A percentile compares a stretch with the other conserved stretches of the same genome.
Conservation (phyloP, 768 basidiomycete species). For the Suillus discolor region DNA sequence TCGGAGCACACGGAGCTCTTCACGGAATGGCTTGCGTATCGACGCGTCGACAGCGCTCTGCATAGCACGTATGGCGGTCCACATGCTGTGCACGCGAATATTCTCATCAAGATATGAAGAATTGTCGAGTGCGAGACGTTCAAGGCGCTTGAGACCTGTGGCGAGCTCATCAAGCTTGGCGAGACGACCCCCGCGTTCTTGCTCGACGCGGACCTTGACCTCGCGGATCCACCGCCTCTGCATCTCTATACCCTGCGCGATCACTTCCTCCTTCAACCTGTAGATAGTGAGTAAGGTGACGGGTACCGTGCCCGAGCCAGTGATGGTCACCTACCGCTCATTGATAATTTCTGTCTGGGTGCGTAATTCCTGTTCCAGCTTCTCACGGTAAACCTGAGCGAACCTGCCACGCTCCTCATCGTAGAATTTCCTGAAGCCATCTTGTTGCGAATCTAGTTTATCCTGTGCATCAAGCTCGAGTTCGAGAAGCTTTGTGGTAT, state of each 20-base stretch:
- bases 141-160: constrained; percentile 86
- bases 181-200: constrained; percentile 93
- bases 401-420: constrained; percentile 76
- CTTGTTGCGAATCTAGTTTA: constrained; percentile 82
- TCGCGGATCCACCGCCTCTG: constrained; percentile 97
- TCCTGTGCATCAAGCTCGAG: constrained; percentile 86
- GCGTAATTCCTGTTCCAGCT: constrained; percentile 81
- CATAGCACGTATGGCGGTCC: constrained; percentile 89
- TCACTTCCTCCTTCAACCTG: constrained; percentile 91
- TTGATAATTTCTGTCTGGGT: constrained; percentile 93
- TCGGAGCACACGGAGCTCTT: constrained; percentile 83
- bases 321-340: constrained; percentile 66
- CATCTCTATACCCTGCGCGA: constrained; percentile 96
- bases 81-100: constrained; percentile 86
- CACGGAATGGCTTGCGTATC: constrained; percentile 81
- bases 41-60: constrained; percentile 65
- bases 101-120: constrained; percentile 91
- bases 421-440: constrained; percentile 80
- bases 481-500: constrained; percentile 77
- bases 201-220: constrained; percentile 93
- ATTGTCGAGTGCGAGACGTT: constrained; percentile 90
- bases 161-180: constrained; percentile 95
- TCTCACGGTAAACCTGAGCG: constrained; percentile 79
- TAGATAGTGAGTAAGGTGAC: not conserved
- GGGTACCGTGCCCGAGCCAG: constrained; percentile 5